Base-by-base conservation (phyloP, 2,329 filamentous ascomycete genomes). In the Parascedosporium putredinis region DNA sequence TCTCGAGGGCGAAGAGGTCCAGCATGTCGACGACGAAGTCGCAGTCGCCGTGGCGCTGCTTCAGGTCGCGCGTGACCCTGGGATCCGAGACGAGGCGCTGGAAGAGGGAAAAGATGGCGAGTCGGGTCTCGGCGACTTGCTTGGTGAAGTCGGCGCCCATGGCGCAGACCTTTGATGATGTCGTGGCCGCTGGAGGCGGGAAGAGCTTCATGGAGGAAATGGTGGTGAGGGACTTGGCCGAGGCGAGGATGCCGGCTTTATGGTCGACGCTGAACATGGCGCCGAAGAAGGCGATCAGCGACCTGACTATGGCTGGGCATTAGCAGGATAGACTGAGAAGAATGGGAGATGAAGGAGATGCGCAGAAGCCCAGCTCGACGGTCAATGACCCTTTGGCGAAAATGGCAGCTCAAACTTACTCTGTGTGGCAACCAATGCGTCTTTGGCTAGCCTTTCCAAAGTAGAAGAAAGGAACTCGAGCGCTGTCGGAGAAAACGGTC, bases 231-330 rank as follows among this genome's bases (percentile, higher is more conserved):
- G 76, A 76, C 42, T 69, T 73, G 3, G 75, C 67, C 2, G 76
- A 75, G 1, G 76, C 69, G 40, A 75, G 63, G 50, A 80, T 72
- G 36, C 77, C 77, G n/a, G 75, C 76, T 57, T 76, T 76, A 62
- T 79, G 75, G 54, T 80, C 76, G 49, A 75, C 71, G 2, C 73
- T 73, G 54, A 79, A 80, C 67, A 80, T 76, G 51, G 74, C 72
- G 12, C 73, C 71, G 51, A 81, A 81, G 63, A 79, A 81, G 31
- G 66, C 64, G 23, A 78, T 64, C 7, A 77, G 59, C 0, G 76
- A 59, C 46, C 71, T 70, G 27, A 75, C 66, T 68, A 45, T 1
- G 12, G 49, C 12, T n/a, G 24, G 22, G n/a, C n/a, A n/a, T n/a
- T n/a, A n/a, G n/a, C n/a, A n/a, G n/a, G n/a, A n/a, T n/a, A n/a